phyloP scores from a whole-genome alignment of 495 filamentous ascomycete species.

The Astrocystis sublimbata region DNA sequence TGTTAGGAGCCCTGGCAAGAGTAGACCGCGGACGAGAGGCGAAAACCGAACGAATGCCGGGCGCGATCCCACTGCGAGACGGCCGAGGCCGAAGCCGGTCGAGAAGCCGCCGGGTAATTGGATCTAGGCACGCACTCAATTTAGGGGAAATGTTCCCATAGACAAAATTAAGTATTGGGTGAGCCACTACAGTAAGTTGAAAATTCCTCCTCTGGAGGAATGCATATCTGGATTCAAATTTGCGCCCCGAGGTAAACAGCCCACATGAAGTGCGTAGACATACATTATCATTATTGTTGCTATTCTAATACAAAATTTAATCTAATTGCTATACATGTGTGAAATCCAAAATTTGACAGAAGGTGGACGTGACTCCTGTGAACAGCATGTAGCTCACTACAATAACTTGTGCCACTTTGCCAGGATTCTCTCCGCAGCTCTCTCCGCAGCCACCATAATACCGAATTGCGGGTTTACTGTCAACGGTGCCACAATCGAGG shows the following conservation, averaged over 20 bases:
- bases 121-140: background rate
- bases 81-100: background rate
- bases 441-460: constrained; percentile 43
- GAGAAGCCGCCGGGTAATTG: background rate
- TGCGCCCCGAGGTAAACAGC: too few species aligned
- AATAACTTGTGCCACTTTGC: constrained; percentile 18
- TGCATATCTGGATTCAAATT: too few species aligned
- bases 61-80: background rate
- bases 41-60: background rate
- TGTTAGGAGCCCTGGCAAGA: too few species aligned
- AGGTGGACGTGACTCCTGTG: too few species aligned
- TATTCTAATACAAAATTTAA: too few species aligned
- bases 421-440: constrained; percentile 40
- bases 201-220: background rate
- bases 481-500: constrained; percentile 39
- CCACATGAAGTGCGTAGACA: too few species aligned
- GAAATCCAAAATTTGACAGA: too few species aligned
- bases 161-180: background rate
- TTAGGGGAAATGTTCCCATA: background rate
- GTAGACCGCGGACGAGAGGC: background rate
- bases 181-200: background rate
- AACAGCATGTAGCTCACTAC: background rate
- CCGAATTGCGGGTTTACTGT: constrained; percentile 46
- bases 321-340: too few species aligned
- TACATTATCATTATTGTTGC: too few species aligned